These are phyloP conservation scores for Xylaria sp. DNA, from an alignment of 2,329 filamentous ascomycete genomes.

Conservation along the genomic window DNA sequence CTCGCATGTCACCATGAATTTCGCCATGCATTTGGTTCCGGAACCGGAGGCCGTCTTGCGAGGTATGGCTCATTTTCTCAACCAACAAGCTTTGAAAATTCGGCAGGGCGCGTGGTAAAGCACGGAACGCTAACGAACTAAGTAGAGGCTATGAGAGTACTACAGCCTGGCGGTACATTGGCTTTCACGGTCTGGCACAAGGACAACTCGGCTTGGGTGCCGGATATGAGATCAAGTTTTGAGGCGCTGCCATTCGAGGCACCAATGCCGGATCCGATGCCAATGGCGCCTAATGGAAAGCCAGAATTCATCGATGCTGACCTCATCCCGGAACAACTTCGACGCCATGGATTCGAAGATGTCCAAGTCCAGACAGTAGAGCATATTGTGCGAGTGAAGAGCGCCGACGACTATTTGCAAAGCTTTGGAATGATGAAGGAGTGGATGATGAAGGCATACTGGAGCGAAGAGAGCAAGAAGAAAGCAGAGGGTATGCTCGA, in stretches of 20 bases:
- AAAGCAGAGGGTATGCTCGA: constrained; percentile 54
- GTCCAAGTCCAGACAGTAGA: constrained; percentile 51
- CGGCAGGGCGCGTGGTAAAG: neutral
- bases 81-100: neutral
- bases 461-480: constrained; percentile 55
- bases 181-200: constrained; percentile 54
- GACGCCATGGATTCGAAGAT: constrained; percentile 53
- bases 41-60: constrained; percentile 53
- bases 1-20: constrained; percentile 59
- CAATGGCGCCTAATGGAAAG: constrained; percentile 55
- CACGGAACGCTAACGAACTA: constrained; percentile 2
- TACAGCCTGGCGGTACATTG: constrained; percentile 55
- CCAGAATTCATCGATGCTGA: constrained; percentile 55
- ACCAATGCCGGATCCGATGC: constrained; percentile 50
- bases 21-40: constrained; percentile 61
- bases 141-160: constrained; percentile 54
- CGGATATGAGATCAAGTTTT: constrained; percentile 55
- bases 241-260: constrained; percentile 55
- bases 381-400: constrained; percentile 48
- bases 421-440: constrained; percentile 55
- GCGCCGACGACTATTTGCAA: constrained; percentile 52
- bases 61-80: constrained; percentile 45
- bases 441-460: constrained; percentile 53
- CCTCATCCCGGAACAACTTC: constrained; percentile 54
- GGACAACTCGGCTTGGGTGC: constrained; percentile 51